Conservation (phyloP, 2,329 filamentous ascomycete genomes). For the Paracoccidioides lutzii region DNA sequence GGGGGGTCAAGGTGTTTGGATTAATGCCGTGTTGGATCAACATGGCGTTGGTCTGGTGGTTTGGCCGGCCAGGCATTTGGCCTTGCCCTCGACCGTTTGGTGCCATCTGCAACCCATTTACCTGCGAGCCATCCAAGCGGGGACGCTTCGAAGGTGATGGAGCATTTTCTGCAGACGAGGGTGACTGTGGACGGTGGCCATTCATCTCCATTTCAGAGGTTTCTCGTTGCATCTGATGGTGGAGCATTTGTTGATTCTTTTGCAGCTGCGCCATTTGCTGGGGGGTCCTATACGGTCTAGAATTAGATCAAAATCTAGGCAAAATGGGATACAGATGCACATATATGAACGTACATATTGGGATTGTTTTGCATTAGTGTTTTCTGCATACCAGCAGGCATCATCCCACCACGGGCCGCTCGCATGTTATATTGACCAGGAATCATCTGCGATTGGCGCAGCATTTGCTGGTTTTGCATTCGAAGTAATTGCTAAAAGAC, state of each 20-base stretch:
- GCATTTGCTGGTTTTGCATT: constrained; percentile 64
- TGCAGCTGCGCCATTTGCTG: constrained; percentile 59
- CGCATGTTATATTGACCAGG: constrained; percentile 49
- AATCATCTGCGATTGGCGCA: constrained; percentile 56
- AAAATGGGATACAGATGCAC: background rate
- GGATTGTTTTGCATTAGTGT: constrained; percentile 63
- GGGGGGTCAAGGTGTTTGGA: constrained; percentile 56
- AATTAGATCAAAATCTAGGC: too few species aligned
- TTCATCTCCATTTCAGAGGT: constrained; percentile 78
- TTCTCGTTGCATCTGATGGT: constrained; percentile 75
- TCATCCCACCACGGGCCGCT: constrained; percentile 36
- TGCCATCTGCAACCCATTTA: constrained; percentile 67
- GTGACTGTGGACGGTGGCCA: constrained; percentile 68
- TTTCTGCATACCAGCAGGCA: constrained; percentile 45
- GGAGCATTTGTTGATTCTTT: constrained; percentile 49
- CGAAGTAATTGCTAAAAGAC: constrained; percentile 50
- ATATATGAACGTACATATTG: constrained; percentile 25
- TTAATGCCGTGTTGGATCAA: constrained; percentile 57
- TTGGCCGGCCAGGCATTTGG: constrained; percentile 57
- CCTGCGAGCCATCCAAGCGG: constrained; percentile 60
- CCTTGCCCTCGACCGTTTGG: constrained; percentile 57
- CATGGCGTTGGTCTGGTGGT: constrained; percentile 37
- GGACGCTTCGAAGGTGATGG: constrained; percentile 86
- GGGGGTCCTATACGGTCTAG: constrained; percentile 36
- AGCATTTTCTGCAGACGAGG: constrained; percentile 70